A percentile compares a stretch with the other conserved stretches of the same genome.
Conservation (phyloP, 495 filamentous ascomycete species). For the Cercophora samala region DNA sequence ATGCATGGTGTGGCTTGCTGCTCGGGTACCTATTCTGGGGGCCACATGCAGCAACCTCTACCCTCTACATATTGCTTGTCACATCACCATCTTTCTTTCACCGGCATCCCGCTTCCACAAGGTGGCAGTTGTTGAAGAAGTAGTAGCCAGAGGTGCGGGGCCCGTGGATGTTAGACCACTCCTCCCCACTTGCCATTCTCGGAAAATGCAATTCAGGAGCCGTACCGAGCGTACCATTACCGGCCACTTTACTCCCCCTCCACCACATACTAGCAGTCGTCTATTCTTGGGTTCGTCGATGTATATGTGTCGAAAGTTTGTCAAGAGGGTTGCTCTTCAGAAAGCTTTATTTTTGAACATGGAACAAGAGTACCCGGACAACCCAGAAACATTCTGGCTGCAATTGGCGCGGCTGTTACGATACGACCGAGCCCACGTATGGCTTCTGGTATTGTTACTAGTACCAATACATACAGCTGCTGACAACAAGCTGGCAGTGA, state of each 20-base stretch:
- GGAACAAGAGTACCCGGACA: background rate
- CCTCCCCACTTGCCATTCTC: constrained; percentile 1
- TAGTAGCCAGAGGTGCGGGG: background rate
- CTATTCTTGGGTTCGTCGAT: background rate
- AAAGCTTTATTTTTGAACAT: background rate
- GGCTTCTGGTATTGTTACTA: background rate
- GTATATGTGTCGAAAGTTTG: background rate
- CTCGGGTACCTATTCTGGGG: constrained; percentile 3
- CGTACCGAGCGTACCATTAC: background rate
- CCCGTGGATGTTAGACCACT: background rate
- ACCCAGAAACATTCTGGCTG: background rate
- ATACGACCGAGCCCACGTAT: background rate
- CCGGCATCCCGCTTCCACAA: no score
- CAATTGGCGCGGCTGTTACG: background rate
- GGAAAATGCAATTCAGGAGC: background rate
- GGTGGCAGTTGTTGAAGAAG: constrained; percentile 1
- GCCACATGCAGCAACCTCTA: background rate
- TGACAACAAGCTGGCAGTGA: background rate
- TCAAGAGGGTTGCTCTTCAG: background rate
- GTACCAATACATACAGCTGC: background rate
- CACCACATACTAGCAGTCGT: background rate
- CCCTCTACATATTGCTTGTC: background rate
- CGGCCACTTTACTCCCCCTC: background rate
- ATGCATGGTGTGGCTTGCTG: background rate
- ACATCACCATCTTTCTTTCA: background rate